Evolutionary conservation across 2,329 filamentous ascomycete species (phyloP), one percentile per base, ranked within the genome.

Genomic region (Aspergillus ochraceus): DNA sequence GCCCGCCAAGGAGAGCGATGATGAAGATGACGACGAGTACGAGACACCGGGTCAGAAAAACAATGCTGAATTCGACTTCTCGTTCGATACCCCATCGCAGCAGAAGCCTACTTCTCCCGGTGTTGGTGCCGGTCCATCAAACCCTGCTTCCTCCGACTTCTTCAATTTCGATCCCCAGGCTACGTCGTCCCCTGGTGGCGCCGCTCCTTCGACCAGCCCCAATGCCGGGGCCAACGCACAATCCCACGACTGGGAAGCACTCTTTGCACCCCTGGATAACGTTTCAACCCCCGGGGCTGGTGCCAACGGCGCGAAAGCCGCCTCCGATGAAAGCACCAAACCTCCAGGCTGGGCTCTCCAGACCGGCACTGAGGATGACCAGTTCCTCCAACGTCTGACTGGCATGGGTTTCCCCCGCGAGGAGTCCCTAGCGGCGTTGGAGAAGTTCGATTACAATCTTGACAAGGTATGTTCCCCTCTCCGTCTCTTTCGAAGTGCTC

Each of bases 391-490:
- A 81, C 88, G 92, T 67, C 76, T 98, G 71, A 96, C 91, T 1
- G 84, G 86, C 10, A 97, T 98, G 92, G 94, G 94, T 0, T 98
- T 96, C 73, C 78, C 86, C 4, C 84, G 94, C 30, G 80, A 82
- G 8, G 87, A 91, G 54, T 90, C 92, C 17, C 79, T 97, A 39
- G 82, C 83, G 53, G 94, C 95, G 24, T 79, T 98, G 72, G 94
- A 98, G 81, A 93, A 94, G 76, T 97, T 90, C 74, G 92, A 98
- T 79, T 97, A 98, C 78, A 95, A 97, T 75, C 84, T 97, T 73
- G 92, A 97, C 77, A 92, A 91, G 86, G 94, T 97, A 79, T 79
- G 87, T 81, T 54, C n/a, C 49, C 20, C 8, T 12, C 19, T 24
- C 19, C 14, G 12, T 19, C 11, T 42, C 29, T 12, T 36, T 5